phyloP scores from a whole-genome alignment of 495 filamentous ascomycete species.

The Cryomyces antarcticus region DNA sequence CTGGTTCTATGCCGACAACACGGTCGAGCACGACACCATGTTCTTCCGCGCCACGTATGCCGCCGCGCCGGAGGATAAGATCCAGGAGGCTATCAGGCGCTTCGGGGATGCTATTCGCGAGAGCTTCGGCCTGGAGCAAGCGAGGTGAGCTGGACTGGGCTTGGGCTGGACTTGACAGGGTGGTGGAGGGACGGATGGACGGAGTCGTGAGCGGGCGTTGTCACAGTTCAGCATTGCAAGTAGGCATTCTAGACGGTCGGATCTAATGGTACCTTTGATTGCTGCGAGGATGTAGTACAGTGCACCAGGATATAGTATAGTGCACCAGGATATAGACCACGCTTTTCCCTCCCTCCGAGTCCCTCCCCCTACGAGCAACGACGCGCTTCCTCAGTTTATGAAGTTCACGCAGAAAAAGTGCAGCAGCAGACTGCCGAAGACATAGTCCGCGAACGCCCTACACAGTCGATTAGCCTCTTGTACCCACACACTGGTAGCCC shows the following conservation, averaged over 20 bases:
- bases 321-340: too few relatives aligned
- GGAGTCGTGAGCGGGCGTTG: too few relatives aligned
- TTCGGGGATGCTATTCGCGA: slow-evolving; percentile 50
- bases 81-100: slow-evolving; percentile 56
- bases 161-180: not conserved
- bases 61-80: slow-evolving; percentile 51
- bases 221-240: not conserved
- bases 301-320: too few relatives aligned
- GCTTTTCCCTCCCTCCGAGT: too few relatives aligned
- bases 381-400: slow-evolving; percentile 48
- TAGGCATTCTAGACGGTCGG: not conserved
- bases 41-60: slow-evolving; percentile 87
- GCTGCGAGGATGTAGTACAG: too few relatives aligned
- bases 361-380: too few relatives aligned
- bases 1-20: slow-evolving; percentile 61
- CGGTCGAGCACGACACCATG: slow-evolving; percentile 29
- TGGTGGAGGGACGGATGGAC: not conserved
- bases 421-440: slow-evolving; percentile 82
- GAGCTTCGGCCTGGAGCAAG: slow-evolving; percentile 30
- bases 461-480: not conserved
- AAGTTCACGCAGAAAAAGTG: slow-evolving; percentile 99
- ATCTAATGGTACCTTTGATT: too few relatives aligned
- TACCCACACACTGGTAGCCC: not conserved
- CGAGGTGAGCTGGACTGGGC: not conserved
- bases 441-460: slow-evolving; percentile 91